Evolutionary conservation across 2,329 filamentous ascomycete species (phyloP).

Genomic region (Chaetomium sp.): DNA sequence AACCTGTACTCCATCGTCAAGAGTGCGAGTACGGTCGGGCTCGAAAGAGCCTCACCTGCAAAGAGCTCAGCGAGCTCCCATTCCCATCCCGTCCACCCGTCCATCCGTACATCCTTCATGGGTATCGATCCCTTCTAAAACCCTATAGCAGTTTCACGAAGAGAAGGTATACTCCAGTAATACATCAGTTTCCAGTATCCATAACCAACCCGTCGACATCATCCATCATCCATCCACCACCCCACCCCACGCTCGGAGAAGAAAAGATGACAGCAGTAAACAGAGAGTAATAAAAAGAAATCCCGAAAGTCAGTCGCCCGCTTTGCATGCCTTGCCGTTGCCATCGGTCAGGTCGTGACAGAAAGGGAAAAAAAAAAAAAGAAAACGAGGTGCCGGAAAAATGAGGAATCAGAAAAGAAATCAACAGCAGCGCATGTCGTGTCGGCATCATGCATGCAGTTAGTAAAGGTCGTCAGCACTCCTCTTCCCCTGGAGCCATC

Average conservation of each 20-base stretch:
- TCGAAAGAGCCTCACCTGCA: background rate
- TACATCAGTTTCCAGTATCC: slow-evolving; percentile 23
- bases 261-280: slow-evolving; percentile 29
- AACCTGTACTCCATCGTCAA: background rate
- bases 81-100: slow-evolving; percentile 13
- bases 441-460: slow-evolving; percentile 36
- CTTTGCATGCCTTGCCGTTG: slow-evolving; percentile 26
- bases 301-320: slow-evolving; percentile 23
- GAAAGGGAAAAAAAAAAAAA: slow-evolving; percentile 18
- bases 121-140: slow-evolving; percentile 32
- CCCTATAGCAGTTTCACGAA: slow-evolving; percentile 28
- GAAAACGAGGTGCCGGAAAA: slow-evolving; percentile 25
- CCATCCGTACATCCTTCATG: slow-evolving; percentile 21
- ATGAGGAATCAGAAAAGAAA: slow-evolving; percentile 9
- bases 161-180: slow-evolving; percentile 28
- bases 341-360: slow-evolving; percentile 22
- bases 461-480: slow-evolving; percentile 23
- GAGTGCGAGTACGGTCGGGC: background rate
- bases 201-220: slow-evolving; percentile 21
- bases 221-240: slow-evolving; percentile 19
- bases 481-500: background rate
- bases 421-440: slow-evolving; percentile 27
- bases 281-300: slow-evolving; percentile 27
- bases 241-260: slow-evolving; percentile 6
- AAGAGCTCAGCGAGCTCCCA: slow-evolving; percentile 9